These are phyloP conservation scores for Sporisorium graminicola DNA, from an alignment of 1,284 basidiomycete genomes.

Conservation along the genomic window DNA sequence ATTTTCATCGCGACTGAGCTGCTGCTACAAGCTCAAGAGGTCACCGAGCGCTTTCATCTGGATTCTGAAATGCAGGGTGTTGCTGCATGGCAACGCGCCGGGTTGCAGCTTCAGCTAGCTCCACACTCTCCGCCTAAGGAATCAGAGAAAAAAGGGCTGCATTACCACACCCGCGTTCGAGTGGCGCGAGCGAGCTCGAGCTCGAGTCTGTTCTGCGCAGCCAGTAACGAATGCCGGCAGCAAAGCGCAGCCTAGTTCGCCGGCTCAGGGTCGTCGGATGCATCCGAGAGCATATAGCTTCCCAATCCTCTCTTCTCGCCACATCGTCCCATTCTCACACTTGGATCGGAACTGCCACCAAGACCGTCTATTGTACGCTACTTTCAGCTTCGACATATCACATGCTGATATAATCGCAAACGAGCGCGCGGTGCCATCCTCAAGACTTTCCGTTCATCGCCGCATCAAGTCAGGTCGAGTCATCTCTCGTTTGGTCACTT, in stretches of 20 bases:
- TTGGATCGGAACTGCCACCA: too few species aligned
- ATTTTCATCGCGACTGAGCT: too few species aligned
- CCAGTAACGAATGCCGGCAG: background rate
- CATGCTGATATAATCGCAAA: background rate
- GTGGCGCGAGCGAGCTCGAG: slow-evolving; percentile 2
- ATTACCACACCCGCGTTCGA: background rate
- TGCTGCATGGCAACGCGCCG: background rate
- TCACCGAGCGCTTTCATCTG: too few species aligned
- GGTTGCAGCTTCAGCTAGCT: background rate
- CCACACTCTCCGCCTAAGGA: background rate
- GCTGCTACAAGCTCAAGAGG: too few species aligned
- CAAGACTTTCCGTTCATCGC: background rate
- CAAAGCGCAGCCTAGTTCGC: background rate
- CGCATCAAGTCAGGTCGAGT: background rate
- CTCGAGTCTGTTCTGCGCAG: background rate
- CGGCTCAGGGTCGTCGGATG: background rate
- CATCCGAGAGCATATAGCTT: background rate
- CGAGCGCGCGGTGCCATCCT: background rate
- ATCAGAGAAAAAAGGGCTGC: background rate
- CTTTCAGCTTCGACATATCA: background rate
- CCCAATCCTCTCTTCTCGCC: background rate
- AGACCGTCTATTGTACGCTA: background rate
- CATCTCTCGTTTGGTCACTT: background rate
- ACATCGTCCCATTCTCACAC: background rate
- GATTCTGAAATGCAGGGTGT: slow-evolving; percentile 14